Evolutionary conservation across 345 rosid species (phyloP), one percentile per base, ranked within the genome.

Genomic region (Limnanthes douglasii): DNA sequence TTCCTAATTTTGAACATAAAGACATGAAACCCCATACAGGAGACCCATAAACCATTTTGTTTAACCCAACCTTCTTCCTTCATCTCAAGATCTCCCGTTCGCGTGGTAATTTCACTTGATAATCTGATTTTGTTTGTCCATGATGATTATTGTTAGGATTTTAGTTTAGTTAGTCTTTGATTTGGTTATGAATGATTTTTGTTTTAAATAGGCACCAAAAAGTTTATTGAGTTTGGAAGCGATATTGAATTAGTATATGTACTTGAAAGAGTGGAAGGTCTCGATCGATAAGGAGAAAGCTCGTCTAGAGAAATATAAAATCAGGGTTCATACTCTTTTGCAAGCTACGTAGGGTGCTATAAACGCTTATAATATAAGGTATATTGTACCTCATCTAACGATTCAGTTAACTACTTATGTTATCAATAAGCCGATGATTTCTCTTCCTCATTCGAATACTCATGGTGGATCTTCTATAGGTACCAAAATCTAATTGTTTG

Each of bases 341-440:
- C 70, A 67, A 15, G 80, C 88, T 1, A 73, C 79, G 83, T 90
- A 88, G 32, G 61, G 57, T 31, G 83, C 61, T 6, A 65, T 88
- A 88, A 70, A 65, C 31, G 39, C 50, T 46, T 83, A 71, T 52
- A 88, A 83, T 39, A 50, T 66, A 5, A 51, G 52, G 37, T 45
- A 44, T 7, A 19, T n/a, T 6, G 12, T 50, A 11, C 35, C 73
- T n/a, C 33, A 48, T 8, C 70, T 70, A 0, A 5, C 32, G 34
- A 40, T 62, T 18, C 72, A 54, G 27, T 52, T 53, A 5, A 46
- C 53, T 11, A 38, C 48, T 22, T 31, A 41, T 23, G 22, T 8
- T 6, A 28, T 30, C 6, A n/a, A 49, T 2, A 51, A 35, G 13
- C 15, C 70, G 3, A 34, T 21, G 0, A 31, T 26, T 6, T 15